These are phyloP conservation scores for Cryptococcus deneoformans DNA, from an alignment of 1,284 basidiomycete genomes.

Conservation along the genomic window DNA sequence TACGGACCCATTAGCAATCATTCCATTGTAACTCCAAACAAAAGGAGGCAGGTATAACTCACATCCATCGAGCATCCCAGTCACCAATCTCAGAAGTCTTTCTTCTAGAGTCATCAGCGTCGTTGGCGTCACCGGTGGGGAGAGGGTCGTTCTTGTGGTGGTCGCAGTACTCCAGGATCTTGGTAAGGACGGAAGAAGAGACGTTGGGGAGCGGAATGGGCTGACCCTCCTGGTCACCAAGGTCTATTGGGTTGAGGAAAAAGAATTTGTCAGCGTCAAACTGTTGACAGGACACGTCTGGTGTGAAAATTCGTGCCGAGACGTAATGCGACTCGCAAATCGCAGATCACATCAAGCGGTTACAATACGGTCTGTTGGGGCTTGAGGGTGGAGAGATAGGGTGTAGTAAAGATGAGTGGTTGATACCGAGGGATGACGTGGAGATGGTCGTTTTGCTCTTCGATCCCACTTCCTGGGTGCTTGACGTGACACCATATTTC, in stretches of 20 bases:
- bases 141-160: conserved; percentile 96
- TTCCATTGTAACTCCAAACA: background rate
- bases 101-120: conserved; percentile 93
- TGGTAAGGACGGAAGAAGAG: conserved; percentile 92
- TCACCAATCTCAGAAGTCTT: conserved; percentile 97
- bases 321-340: too few relatives aligned
- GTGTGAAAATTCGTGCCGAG: too few relatives aligned
- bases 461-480: too few relatives aligned
- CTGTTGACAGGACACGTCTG: background rate
- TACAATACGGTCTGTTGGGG: background rate
- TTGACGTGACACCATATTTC: too few relatives aligned
- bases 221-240: conserved; percentile 81
- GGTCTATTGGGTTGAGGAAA: conserved; percentile 59
- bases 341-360: too few relatives aligned
- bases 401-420: too few relatives aligned
- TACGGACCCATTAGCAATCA: background rate
- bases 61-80: conserved; percentile 98
- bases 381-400: background rate
- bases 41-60: conserved; percentile 4
- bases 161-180: conserved; percentile 99
- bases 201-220: conserved; percentile 97
- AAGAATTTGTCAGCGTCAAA: background rate
- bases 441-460: too few relatives aligned
- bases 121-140: conserved; percentile 68
- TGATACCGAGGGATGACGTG: too few relatives aligned